A percentile compares a stretch with the other conserved stretches of the same genome.
phyloP scores from a whole-genome alignment of 2,329 filamentous ascomycete species.

The Verticillium nonalfalfae region DNA sequence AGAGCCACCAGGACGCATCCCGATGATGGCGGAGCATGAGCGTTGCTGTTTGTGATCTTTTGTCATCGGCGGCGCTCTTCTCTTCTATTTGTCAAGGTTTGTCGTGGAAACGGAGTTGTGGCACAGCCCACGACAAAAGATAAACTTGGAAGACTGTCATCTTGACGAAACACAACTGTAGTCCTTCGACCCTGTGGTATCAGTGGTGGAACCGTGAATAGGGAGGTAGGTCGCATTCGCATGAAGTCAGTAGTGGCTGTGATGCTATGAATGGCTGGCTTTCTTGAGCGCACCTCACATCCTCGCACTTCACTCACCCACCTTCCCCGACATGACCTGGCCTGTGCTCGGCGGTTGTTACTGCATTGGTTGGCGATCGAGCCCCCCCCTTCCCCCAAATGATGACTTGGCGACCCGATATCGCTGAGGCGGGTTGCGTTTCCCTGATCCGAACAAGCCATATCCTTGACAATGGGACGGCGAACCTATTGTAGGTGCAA shows the following conservation, averaged over 20 bases:
- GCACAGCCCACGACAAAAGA: too few relatives aligned
- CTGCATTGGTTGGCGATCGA: neutral
- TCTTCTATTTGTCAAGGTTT: too few relatives aligned
- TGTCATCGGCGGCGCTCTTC: too few relatives aligned
- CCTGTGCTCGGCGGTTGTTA: neutral
- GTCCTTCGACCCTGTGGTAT: too few relatives aligned
- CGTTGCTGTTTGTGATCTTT: too few relatives aligned
- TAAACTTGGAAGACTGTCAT: too few relatives aligned
- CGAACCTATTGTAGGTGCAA: neutral
- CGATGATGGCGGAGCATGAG: too few relatives aligned
- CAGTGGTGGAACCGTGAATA: too few relatives aligned
- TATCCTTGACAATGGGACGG: neutral
- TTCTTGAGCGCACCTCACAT: neutral
- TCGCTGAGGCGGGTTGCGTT: neutral
- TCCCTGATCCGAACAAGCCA: neutral
- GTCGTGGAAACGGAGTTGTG: too few relatives aligned
- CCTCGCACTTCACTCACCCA: neutral
- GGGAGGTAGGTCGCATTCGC: neutral
- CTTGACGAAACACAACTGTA: too few relatives aligned
- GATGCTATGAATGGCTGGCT: neutral
- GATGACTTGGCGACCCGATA: neutral
- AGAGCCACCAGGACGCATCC: too few relatives aligned
- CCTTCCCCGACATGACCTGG: neutral
- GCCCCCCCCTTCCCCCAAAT: neutral
- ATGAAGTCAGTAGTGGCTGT: neutral